A percentile compares a stretch with the other conserved stretches of the same genome.
These are phyloP conservation scores for Clitocybe nebularis DNA, from an alignment of 1,284 basidiomycete genomes.

Conservation along the genomic window DNA sequence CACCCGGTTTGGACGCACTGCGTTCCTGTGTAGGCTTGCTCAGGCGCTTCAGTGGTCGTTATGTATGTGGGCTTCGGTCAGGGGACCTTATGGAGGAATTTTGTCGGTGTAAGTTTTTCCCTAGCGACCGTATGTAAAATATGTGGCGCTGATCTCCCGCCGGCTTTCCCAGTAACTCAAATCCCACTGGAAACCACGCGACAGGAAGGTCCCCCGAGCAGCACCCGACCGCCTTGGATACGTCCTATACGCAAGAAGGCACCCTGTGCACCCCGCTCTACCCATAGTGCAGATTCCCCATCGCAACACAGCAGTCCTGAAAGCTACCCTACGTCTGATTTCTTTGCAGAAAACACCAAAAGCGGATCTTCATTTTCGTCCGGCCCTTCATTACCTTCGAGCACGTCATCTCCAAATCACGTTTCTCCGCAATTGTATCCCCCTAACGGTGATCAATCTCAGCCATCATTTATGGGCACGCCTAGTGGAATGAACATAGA, in stretches of 20 bases:
- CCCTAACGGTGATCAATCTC: slow-evolving; percentile 14
- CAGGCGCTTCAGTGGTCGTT: slow-evolving; percentile 74
- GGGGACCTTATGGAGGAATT: slow-evolving; percentile 92
- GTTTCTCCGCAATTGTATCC: slow-evolving; percentile 8
- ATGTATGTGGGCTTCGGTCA: slow-evolving; percentile 82
- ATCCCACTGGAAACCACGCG: slow-evolving; percentile 73
- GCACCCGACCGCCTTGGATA: slow-evolving; percentile 76
- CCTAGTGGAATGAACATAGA: slow-evolving; percentile 29
- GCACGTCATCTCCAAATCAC: slow-evolving; percentile 9
- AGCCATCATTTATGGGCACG: slow-evolving; percentile 28
- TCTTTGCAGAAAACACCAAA: slow-evolving; percentile 41
- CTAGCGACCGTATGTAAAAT: slow-evolving; percentile 7
- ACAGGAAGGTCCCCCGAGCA: slow-evolving; percentile 49
- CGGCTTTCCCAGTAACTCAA: slow-evolving; percentile 63
- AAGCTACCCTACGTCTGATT: slow-evolving; percentile 58
- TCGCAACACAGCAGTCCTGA: slow-evolving; percentile 62
- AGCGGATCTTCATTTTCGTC: slow-evolving; percentile 15
- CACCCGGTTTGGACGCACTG: slow-evolving; percentile 77
- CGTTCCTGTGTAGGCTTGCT: slow-evolving; percentile 82
- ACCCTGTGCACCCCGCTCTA: slow-evolving; percentile 39
- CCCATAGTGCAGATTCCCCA: slow-evolving; percentile 44
- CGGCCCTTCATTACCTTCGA: slow-evolving; percentile 4
- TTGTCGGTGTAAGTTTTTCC: slow-evolving; percentile 67
- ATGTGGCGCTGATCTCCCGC: slow-evolving; percentile 10
- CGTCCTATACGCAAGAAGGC: slow-evolving; percentile 80